phyloP scores from a whole-genome alignment of 2,329 filamentous ascomycete species.

The Nigrograna mackinnonii region DNA sequence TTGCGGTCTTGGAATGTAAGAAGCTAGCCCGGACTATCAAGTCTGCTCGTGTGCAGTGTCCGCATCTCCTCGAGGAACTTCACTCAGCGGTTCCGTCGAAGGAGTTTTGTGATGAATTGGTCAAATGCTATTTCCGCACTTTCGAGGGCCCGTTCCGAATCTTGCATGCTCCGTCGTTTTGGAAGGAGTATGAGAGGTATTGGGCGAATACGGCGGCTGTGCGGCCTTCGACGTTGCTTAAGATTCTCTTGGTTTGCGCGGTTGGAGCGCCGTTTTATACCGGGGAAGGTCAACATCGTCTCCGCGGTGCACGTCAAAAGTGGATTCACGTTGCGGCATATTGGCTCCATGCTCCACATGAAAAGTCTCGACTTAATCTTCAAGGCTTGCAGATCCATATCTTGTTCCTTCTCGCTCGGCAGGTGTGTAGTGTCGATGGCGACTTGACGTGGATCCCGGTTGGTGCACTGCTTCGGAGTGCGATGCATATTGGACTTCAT shows the following conservation, averaged over 20 bases:
- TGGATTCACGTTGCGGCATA: conserved; percentile 63
- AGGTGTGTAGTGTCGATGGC: conserved; percentile 38
- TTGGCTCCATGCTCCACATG: conserved; percentile 57
- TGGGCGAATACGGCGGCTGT: conserved; percentile 48
- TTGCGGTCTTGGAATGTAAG: conserved; percentile 49
- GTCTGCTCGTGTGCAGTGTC: conserved; percentile 25
- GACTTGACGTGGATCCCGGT: conserved; percentile 43
- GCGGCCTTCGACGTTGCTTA: conserved; percentile 54
- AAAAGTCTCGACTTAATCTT: conserved; percentile 56
- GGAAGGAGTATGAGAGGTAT: conserved; percentile 52
- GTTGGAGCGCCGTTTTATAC: conserved; percentile 53
- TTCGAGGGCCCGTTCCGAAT: conserved; percentile 54
- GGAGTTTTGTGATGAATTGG: conserved; percentile 49
- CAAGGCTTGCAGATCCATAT: conserved; percentile 53
- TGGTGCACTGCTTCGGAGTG: conserved; percentile 41
- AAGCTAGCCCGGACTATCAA: conserved; percentile 57
- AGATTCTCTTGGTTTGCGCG: conserved; percentile 47
- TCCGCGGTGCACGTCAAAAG: conserved; percentile 33
- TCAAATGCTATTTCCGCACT: conserved; percentile 55
- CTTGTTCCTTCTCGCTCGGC: conserved; percentile 41
- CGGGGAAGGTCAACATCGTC: conserved; percentile 49
- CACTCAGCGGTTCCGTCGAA: conserved; percentile 51
- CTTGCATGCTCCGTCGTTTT: conserved; percentile 56
- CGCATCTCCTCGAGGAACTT: conserved; percentile 37
- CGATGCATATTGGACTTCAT: conserved; percentile 47